Percentiles rank a stretch among this genome's conserved stretches.
These are phyloP conservation scores for Penicillium sumatraense DNA, from an alignment of 2,329 filamentous ascomycete species.

Conservation along the genomic window DNA sequence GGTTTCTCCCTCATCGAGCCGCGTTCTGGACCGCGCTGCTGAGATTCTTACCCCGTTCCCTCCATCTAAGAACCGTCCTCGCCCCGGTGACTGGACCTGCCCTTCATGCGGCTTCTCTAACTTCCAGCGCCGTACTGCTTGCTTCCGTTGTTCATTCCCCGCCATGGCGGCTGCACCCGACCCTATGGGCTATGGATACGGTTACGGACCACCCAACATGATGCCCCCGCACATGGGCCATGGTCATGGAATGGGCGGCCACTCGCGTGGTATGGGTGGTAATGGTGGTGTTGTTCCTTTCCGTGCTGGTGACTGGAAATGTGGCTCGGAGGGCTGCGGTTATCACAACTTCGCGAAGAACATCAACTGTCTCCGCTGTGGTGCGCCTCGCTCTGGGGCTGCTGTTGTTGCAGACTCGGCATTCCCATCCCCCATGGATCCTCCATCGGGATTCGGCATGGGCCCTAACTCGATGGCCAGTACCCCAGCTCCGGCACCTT, in stretches of 20 bases:
- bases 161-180: constrained; percentile 82
- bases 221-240: constrained; percentile 76
- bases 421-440: constrained; percentile 89
- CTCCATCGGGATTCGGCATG: constrained; percentile 81
- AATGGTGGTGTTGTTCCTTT: constrained; percentile 89
- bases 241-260: constrained; percentile 57
- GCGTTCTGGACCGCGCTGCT: constrained; percentile 91
- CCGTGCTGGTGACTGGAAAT: constrained; percentile 98
- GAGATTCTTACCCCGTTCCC: constrained; percentile 97
- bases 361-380: constrained; percentile 94
- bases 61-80: constrained; percentile 95
- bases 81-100: constrained; percentile 98
- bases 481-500: constrained; percentile 76
- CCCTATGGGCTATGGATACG: constrained; percentile 70
- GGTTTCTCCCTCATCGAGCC: constrained; percentile 95
- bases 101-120: constrained; percentile 98
- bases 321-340: constrained; percentile 92
- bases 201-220: constrained; percentile 72
- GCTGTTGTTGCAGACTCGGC: constrained; percentile 93
- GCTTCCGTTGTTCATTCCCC: constrained; percentile 99
- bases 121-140: constrained; percentile 97
- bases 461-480: constrained; percentile 84
- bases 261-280: constrained; percentile 69
- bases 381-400: constrained; percentile 89
- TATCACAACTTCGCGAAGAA: constrained; percentile 99